Percentiles rank a stretch among this genome's conserved stretches.
Evolutionary conservation across 2,329 filamentous ascomycete species (phyloP).

Genomic region (Ceratocystis papillata): DNA sequence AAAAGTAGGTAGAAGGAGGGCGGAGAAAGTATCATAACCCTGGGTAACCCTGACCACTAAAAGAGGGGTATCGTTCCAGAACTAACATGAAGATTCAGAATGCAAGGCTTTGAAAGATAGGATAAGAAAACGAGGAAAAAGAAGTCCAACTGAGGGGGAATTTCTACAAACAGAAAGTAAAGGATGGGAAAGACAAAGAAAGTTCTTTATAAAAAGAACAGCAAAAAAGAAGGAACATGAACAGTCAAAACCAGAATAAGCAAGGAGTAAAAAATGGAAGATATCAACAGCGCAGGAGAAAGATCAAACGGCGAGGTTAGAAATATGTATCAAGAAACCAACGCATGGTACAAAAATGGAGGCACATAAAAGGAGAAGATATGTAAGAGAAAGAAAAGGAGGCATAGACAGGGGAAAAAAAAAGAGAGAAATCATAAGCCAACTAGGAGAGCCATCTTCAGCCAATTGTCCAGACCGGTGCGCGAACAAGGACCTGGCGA

Average conservation of each 20-base stretch:
- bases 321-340: conserved; percentile 18
- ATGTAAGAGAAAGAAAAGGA: conserved; percentile 20
- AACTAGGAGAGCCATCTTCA: conserved; percentile 25
- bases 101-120: background rate
- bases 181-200: conserved; percentile 1
- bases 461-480: conserved; percentile 56
- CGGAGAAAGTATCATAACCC: background rate
- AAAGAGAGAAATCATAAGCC: conserved; percentile 20
- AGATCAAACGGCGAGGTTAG: background rate
- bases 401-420: conserved; percentile 23
- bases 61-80: background rate
- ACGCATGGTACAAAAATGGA: conserved; percentile 19
- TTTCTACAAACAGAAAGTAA: conserved; percentile 1
- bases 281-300: conserved; percentile 1
- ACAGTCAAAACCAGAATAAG: conserved; percentile 20
- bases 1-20: background rate
- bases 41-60: background rate
- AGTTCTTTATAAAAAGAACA: conserved; percentile 14
- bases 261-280: conserved; percentile 20
- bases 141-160: conserved; percentile 2
- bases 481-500: conserved; percentile 63
- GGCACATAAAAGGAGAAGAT: conserved; percentile 26
- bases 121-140: background rate
- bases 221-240: conserved; percentile 23
- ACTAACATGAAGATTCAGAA: background rate